Base-by-base conservation (phyloP, 352 stramenopile genomes). In the Pythium folliculosum region DNA sequence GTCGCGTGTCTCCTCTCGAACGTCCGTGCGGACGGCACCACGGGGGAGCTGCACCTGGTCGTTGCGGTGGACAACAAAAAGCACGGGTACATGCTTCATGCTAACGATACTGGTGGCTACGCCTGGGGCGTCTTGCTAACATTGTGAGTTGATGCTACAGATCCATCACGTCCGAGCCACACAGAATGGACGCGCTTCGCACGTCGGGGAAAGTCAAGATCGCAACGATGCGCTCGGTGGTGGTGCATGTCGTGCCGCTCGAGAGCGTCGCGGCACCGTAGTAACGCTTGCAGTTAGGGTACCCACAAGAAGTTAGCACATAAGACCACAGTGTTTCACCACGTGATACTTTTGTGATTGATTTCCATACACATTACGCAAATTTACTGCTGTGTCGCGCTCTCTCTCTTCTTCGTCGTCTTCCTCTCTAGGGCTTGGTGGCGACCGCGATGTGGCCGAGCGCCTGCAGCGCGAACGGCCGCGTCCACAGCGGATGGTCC, bases 401-500 rank as follows among this genome's bases (percentile, higher is more conserved):
- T 40, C 8, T 40, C 35, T 40, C 8, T 40, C 35, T 40, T 14
- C 35, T 10, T 40, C 35, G 3, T 2, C 6, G 40, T 47, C 40
- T n/a, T n/a, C n/a, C 40, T 47, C 40, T 21, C 12, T 47, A 47
- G 10, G 54, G 45, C 32, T 57, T 65, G 27, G 27, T 55, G 12
- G 44, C 58, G 8, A 63, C 25, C 6, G 43, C 56, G 16, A 63
- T 35, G 43, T 45, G 56, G 17, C 40, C 56, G 8, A 53, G 27
- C 5, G 23, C 56, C n/a, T 45, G 56, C 4, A 63, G 17, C 21
- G 56, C 21, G 56, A 63, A 63, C 21, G 56, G 17, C 23, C 19
- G 21, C 14, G 3, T 21, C 58, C 58, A 65, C 9, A 65, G 47
- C n/a, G 58, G 45, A 30, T 65, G 58, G 45, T 30, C 23, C 17